Evolutionary conservation across 805 yeast genomes (phyloP), one percentile per base, ranked within the genome.

Genomic region (Kodamaea lidongshanica): DNA sequence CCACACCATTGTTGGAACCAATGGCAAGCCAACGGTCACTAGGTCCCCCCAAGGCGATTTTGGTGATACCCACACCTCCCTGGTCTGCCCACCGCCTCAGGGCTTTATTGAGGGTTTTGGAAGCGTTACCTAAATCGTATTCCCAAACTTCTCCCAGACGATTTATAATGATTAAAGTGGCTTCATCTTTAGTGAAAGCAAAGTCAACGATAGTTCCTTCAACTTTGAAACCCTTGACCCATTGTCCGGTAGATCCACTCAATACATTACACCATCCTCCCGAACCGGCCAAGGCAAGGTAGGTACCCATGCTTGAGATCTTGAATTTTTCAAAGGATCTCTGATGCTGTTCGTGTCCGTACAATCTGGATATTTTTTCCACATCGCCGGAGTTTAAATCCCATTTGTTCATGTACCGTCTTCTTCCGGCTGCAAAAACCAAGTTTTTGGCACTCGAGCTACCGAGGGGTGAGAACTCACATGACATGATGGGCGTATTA

Each of bases 371-470:
- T 23, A 92, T 76, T 58, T 88, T 92, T 42, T 87, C 95, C 25
- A 87, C 75, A 12, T 64, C 67, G 8, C 89, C 87, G 2, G 71
- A 61, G 31, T 54, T 52, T 29, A 92, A 65, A 54, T 87, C 88
- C 95, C 97, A 88, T 28, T 86, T 78, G 58, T 82, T 85, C 85
- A 92, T 79, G 52, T 79, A 88, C 35, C 84, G 71, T 62, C 98
- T 75, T 60, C 96, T 76, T 37, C 97, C 98, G 38, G 82, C 95
- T 2, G 94, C 83, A 50, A 74, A 79, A 7, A 89, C 76, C 43
- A 67, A 62, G 48, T 64, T 69, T 25, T 38, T 33, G 39, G 74
- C 31, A 58, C 62, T 33, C 11, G 34, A 35, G 10, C 25, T 20
- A n/a, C 37, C 44, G 2, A 45, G 21, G 11, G 55, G 53, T 34